Evolutionary conservation across 2,329 filamentous ascomycete genomes (phyloP), one percentile per base, ranked within the genome.

Genomic region (Acrocalymma vagum): DNA sequence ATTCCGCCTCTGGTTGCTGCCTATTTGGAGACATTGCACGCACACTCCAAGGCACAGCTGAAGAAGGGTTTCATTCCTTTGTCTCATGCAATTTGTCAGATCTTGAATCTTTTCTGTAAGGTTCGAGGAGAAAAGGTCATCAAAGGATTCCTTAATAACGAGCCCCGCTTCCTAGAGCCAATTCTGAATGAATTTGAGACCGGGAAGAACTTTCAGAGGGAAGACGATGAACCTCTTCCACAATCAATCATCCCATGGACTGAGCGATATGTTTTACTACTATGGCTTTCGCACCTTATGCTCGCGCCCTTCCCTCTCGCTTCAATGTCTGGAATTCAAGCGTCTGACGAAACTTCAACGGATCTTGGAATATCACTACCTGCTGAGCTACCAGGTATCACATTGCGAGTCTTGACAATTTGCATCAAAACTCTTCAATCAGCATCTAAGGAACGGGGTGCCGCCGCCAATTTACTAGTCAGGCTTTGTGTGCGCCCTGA

Each of bases 101-200:
- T 97, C 2, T 70, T 99, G 23, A 97, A 97, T 65, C 87, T 86
- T 0, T 87, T 99, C 46, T 96, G 91, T 78, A 99, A 99, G 72
- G 87, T 97, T 34, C 83, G 94, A 37, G 93, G 94, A 16, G 86
- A 94, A 65, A 97, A 97, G 70, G 87, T 99, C 35, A 86, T 99
- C 55, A 85, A 91, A 36, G 84, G 90, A 27, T 96, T 97, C 63
- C 76, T 99, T 52, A 93, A 88, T 64, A 95, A 94, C 51, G 94
- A 97, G 67, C 87, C 91, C 2, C 86, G 82, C 60, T 87, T 92
- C 60, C 80, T 99, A 10, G 92, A 96, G 65, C 79, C 87, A 1
- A 78, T 99, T 46, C 77, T 96, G 7, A 78, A 80, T 2, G 86
- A 87, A 11, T 82, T 96, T 27, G 90, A 95, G 61, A 76, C 80